Evolutionary conservation across 1,139 yeast genomes (phyloP).

Genomic region (Suhomyces atakaporum): DNA sequence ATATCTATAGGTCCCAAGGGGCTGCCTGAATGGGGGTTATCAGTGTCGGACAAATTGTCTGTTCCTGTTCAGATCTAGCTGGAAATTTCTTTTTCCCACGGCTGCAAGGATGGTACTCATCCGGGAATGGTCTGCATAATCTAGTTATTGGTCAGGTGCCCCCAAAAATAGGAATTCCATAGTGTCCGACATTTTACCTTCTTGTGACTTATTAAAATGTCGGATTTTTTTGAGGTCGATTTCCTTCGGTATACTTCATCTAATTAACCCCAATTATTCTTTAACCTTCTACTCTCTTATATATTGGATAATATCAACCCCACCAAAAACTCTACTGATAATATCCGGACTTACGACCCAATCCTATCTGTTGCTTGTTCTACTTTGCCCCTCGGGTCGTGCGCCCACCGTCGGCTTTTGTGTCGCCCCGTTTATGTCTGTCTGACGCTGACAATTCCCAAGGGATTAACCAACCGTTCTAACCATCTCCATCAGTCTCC

Average conservation of each 20-base stretch:
- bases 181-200: background rate
- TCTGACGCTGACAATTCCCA: constrained; percentile 11
- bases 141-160: background rate
- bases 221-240: background rate
- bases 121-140: background rate
- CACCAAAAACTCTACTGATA: background rate
- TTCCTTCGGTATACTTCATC: background rate
- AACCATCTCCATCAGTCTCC: constrained; percentile 7
- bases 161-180: background rate
- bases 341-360: too few relatives aligned
- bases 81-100: background rate
- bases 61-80: constrained; percentile 1
- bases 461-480: constrained; percentile 7
- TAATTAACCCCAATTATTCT: too few relatives aligned
- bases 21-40: background rate
- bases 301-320: background rate
- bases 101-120: background rate
- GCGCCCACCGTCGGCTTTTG: constrained; percentile 7
- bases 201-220: too few relatives aligned
- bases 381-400: constrained; percentile 2
- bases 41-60: background rate
- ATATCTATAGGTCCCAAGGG: too few relatives aligned
- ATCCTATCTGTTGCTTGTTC: too few relatives aligned
- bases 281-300: background rate
- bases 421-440: constrained; percentile 9